phyloP scores from a whole-genome alignment of 73 alveolate genomes.

The Uronychia setigera region DNA sequence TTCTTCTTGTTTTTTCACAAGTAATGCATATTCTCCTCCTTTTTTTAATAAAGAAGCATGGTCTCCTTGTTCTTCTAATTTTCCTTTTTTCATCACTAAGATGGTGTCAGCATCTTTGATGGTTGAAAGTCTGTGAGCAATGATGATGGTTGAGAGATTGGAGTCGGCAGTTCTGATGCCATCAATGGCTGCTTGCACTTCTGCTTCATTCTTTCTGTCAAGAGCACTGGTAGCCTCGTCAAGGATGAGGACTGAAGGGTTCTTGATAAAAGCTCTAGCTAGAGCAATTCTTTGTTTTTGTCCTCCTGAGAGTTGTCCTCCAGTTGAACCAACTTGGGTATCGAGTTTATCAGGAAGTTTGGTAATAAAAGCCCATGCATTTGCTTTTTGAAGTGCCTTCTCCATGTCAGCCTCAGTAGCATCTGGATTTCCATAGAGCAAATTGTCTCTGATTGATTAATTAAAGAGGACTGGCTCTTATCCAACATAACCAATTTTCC shows the following conservation, averaged over 20 bases:
- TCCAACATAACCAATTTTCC: conserved; percentile 42
- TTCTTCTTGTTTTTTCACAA: conserved; percentile 52
- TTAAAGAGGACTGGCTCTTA: conserved; percentile 20
- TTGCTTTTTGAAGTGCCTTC: conserved; percentile 49
- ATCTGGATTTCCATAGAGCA: conserved; percentile 55
- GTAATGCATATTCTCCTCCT: conserved; percentile 55
- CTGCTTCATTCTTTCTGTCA: conserved; percentile 34
- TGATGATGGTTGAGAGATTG: conserved; percentile 52
- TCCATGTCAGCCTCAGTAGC: conserved; percentile 63
- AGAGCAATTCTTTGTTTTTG: conserved; percentile 56
- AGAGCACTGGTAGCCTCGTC: conserved; percentile 66
- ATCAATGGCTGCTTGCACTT: conserved; percentile 37
- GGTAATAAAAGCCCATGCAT: conserved; percentile 37
- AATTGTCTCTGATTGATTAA: conserved; percentile 27
- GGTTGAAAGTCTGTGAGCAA: conserved; percentile 94
- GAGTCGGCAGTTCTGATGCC: not conserved
- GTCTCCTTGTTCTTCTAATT: conserved; percentile 81
- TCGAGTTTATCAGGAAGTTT: conserved; percentile 24
- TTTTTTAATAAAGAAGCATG: conserved; percentile 74
- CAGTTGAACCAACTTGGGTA: conserved; percentile 38
- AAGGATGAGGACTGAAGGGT: conserved; percentile 41
- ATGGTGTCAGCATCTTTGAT: conserved; percentile 89
- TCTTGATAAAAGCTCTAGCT: conserved; percentile 51
- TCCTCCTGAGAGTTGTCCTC: conserved; percentile 48
- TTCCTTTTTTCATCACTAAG: conserved; percentile 83